Percentiles rank a stretch among this genome's conserved stretches.
These are phyloP conservation scores for Pleurotus tuber-regium DNA, from an alignment of 768 basidiomycete species.

Conservation along the genomic window DNA sequence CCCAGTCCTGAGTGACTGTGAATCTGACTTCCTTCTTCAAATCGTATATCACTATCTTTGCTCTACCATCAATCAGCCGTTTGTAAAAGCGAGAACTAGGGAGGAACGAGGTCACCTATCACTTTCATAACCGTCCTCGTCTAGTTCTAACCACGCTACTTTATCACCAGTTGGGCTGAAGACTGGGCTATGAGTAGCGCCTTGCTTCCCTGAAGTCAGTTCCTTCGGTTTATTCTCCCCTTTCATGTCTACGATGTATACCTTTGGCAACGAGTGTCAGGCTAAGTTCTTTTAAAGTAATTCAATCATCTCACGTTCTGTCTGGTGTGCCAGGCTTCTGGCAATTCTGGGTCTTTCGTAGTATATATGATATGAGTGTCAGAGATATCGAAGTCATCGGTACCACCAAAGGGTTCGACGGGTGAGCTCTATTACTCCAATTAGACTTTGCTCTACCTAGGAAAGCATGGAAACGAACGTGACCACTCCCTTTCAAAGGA, in stretches of 20 bases:
- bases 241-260: constrained; percentile 65
- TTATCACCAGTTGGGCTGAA: constrained; percentile 67
- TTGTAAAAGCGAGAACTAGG: neutral
- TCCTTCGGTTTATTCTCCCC: constrained; percentile 52
- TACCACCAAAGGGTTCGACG: constrained; percentile 83
- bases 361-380: constrained; percentile 73
- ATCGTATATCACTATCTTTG: constrained; percentile 79
- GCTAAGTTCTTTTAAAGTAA: no score
- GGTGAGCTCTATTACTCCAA: constrained; percentile 54
- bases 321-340: constrained; percentile 83
- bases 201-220: constrained; percentile 82
- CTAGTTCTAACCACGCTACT: constrained; percentile 86
- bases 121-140: constrained; percentile 85
- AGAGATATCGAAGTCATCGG: constrained; percentile 78
- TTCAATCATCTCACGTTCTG: constrained; percentile 60
- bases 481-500: constrained; percentile 62
- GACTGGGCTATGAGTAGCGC: constrained; percentile 68
- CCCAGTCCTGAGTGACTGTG: constrained; percentile 82
- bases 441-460: constrained; percentile 7
- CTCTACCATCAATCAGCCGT: constrained; percentile 33
- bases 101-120: constrained; percentile 52
- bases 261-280: constrained; percentile 31
- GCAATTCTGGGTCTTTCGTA: constrained; percentile 77
- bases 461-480: constrained; percentile 49
- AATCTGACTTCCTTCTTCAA: constrained; percentile 62